Evolutionary conservation across 148 eudicot genomes (phyloP).

Genomic region (Mesembryanthemum crystallinum): DNA sequence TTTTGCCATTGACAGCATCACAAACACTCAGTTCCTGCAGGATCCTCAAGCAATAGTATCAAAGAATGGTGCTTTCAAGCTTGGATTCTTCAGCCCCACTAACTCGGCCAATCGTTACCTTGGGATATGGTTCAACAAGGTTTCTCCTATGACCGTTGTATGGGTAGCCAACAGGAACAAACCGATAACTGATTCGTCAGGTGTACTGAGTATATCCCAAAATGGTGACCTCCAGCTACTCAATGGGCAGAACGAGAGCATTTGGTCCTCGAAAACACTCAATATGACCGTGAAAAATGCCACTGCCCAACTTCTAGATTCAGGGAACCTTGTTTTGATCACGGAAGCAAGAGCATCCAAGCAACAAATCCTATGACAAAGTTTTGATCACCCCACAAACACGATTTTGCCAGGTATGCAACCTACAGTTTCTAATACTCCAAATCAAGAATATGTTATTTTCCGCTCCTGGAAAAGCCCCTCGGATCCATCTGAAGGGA

Average conservation of each 20-base stretch:
- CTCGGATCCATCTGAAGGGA: slow-evolving; percentile 43
- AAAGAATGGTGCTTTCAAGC: slow-evolving; percentile 29
- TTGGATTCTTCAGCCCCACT: slow-evolving; percentile 37
- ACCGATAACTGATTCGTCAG: slow-evolving; percentile 30
- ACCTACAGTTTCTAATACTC: slow-evolving; percentile 21
- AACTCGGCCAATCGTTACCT: slow-evolving; percentile 16
- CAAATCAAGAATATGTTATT: slow-evolving; percentile 1
- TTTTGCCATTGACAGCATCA: slow-evolving; percentile 25
- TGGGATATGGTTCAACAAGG: slow-evolving; percentile 45
- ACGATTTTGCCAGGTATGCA: slow-evolving; percentile 42
- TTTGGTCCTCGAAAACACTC: slow-evolving; percentile 31
- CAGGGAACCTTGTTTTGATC: slow-evolving; percentile 44
- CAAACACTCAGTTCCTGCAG: slow-evolving; percentile 14
- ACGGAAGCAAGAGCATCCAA: not conserved
- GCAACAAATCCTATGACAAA: slow-evolving; percentile 32
- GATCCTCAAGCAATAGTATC: slow-evolving; percentile 24
- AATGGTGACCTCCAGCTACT: slow-evolving; percentile 27
- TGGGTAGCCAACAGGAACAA: slow-evolving; percentile 53
- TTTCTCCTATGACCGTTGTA: slow-evolving; percentile 20
- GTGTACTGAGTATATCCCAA: slow-evolving; percentile 21
- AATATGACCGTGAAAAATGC: not conserved
- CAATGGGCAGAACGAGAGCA: slow-evolving; percentile 6
- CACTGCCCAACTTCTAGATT: slow-evolving; percentile 32
- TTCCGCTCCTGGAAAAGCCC: slow-evolving; percentile 33
- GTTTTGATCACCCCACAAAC: slow-evolving; percentile 45